Percentiles rank a stretch among this genome's conserved stretches.
These are phyloP conservation scores for Juglanconis oblonga DNA, from an alignment of 2,329 filamentous ascomycete species.

Conservation along the genomic window DNA sequence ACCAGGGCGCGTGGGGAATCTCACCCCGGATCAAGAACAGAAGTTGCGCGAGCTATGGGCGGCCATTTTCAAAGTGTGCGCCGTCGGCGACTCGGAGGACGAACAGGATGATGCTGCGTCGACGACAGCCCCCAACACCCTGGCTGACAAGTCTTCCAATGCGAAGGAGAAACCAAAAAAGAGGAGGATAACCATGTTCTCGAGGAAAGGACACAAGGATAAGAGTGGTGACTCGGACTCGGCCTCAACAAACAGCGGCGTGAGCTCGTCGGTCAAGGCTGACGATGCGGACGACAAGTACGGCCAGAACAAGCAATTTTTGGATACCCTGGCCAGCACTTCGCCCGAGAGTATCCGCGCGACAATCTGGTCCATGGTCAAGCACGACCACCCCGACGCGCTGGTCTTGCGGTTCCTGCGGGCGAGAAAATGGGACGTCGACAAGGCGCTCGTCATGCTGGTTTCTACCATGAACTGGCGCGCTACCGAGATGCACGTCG, in stretches of 20 bases:
- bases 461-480: slow-evolving; percentile 94
- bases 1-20: slow-evolving; percentile 76
- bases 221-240: slow-evolving; percentile 42
- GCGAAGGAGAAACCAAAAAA: slow-evolving; percentile 65
- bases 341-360: slow-evolving; percentile 74
- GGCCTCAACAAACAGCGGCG: slow-evolving; percentile 31
- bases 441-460: slow-evolving; percentile 90
- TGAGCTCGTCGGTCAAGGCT: slow-evolving; percentile 38
- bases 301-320: slow-evolving; percentile 82
- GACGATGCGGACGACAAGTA: slow-evolving; percentile 81
- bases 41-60: slow-evolving; percentile 89
- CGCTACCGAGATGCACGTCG: slow-evolving; percentile 76
- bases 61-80: slow-evolving; percentile 71
- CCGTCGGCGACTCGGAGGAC: slow-evolving; percentile 44
- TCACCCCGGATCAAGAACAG: slow-evolving; percentile 84
- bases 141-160: slow-evolving; percentile 25
- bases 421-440: slow-evolving; percentile 93
- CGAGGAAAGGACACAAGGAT: slow-evolving; percentile 57
- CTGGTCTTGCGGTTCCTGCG: slow-evolving; percentile 78
- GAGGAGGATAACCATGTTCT: slow-evolving; percentile 69
- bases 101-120: slow-evolving; percentile 32
- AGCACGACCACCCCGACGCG: slow-evolving; percentile 90
- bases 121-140: slow-evolving; percentile 25
- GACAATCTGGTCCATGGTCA: slow-evolving; percentile 91
- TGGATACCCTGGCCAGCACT: slow-evolving; percentile 73